These are phyloP conservation scores for Tolypocladium inflatum DNA, from an alignment of 2,329 filamentous ascomycete species.

Conservation along the genomic window DNA sequence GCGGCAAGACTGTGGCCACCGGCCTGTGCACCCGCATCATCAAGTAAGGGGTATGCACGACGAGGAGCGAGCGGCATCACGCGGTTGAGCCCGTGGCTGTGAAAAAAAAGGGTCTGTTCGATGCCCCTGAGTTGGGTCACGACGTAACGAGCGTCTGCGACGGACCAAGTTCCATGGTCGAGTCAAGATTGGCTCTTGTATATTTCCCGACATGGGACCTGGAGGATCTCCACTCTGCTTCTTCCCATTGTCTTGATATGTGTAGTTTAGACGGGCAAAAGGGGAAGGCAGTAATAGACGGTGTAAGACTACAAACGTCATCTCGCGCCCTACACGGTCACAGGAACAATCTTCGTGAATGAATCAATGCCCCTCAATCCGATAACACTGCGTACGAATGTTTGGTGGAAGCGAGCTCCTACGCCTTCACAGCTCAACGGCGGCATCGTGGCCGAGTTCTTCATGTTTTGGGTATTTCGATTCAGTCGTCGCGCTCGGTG, in stretches of 20 bases:
- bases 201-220: conserved; percentile 21
- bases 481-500: neutral
- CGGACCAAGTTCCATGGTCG: conserved; percentile 13
- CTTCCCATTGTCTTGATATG: conserved; percentile 25
- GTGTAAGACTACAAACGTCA: conserved; percentile 3
- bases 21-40: conserved; percentile 70
- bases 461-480: neutral
- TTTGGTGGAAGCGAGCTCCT: neutral
- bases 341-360: neutral
- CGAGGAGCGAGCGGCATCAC: neutral
- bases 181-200: conserved; percentile 25
- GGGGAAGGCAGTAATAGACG: conserved; percentile 20
- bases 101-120: conserved; percentile 3
- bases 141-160: conserved; percentile 4
- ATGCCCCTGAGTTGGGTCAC: conserved; percentile 4
- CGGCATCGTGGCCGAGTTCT: neutral
- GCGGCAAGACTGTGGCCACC: conserved; percentile 80
- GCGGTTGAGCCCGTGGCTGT: neutral
- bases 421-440: neutral
- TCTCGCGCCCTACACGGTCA: neutral
- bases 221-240: conserved; percentile 32
- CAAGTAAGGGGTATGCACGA: conserved; percentile 29
- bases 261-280: conserved; percentile 25
- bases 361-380: neutral
- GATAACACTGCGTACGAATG: neutral